phyloP scores from a whole-genome alignment of 2,329 filamentous ascomycete genomes.

The Pyricularia sp. region DNA sequence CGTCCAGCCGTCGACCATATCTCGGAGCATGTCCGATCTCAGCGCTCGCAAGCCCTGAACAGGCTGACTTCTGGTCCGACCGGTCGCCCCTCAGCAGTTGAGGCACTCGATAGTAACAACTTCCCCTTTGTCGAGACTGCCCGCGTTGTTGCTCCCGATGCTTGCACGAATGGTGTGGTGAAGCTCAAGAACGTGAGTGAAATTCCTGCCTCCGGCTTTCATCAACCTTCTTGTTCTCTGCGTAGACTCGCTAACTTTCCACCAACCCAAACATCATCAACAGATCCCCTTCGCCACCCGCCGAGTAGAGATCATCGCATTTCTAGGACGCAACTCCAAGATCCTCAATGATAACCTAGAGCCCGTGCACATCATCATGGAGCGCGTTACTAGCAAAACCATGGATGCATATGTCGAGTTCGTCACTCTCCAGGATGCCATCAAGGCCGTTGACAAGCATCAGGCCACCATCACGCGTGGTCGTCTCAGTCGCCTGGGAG shows the following conservation, averaged over 20 bases:
- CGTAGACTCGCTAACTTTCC: not conserved
- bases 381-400: conserved; percentile 52
- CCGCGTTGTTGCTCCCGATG: conserved; percentile 16
- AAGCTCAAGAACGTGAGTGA: conserved; percentile 40
- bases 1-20: not conserved
- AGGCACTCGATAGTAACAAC: conserved; percentile 26
- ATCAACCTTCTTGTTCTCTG: no score
- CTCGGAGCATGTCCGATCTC: conserved; percentile 13
- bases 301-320: conserved; percentile 45
- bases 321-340: conserved; percentile 47
- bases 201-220: not conserved
- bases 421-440: conserved; percentile 39
- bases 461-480: conserved; percentile 26
- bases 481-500: conserved; percentile 41
- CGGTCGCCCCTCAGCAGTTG: conserved; percentile 23
- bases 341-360: conserved; percentile 45
- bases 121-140: conserved; percentile 38
- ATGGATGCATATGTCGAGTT: conserved; percentile 54
- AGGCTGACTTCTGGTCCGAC: conserved; percentile 22
- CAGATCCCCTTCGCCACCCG: conserved; percentile 48
- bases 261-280: not conserved
- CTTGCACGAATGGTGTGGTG: conserved; percentile 31
- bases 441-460: conserved; percentile 40
- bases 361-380: conserved; percentile 56
- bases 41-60: conserved; percentile 28